Evolutionary conservation across 2,329 filamentous ascomycete species (phyloP), one percentile per base, ranked within the genome.

Genomic region (Pseudocercospora musae): DNA sequence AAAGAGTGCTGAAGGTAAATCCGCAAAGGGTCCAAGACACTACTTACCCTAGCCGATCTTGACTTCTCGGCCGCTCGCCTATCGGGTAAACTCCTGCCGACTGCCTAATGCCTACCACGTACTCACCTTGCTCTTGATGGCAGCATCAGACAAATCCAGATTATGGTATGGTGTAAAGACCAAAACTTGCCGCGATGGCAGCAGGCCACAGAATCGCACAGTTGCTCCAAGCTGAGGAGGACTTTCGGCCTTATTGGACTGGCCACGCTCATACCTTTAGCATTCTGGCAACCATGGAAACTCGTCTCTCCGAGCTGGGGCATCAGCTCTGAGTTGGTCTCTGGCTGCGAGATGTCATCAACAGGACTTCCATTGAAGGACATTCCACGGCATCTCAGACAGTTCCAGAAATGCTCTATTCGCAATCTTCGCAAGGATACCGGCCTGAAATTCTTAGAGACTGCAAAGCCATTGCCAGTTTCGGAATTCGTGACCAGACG

Each of bases 401-500:
- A 21, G 13, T 66, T 83, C 64, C 76, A 79, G 44, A 67, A 78
- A 73, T 89, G 85, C 70, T 80, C 85, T 13, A 83, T 85, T 60
- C 67, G 78, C 37, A 85, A 81, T 50, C 73, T 85, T 11, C 78
- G 79, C 18, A 76, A 77, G 18, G 77, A 78, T 54, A 69, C 68
- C 4, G 50, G 60, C 37, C 74, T 84, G 4, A 78, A 78, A 2
- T 87, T 87, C 64, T 75, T 87, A 1, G 74, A 83, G 11, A 66
- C 71, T 2, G 83, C 82, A 1, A 66, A 73, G 2, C 81, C 82
- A 1, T 83, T 86, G 33, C 64, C 76, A 1, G 62, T 80, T 0
- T 73, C 77, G 0, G 85, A 88, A 64, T 88, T 84, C 66, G 72
- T 86, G 3, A 69, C 79, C 18, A 81, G 86, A 1, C 78, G 85